Conservation (phyloP, 176 grass and related monocot species). For the Rhynchospora tenuis region DNA sequence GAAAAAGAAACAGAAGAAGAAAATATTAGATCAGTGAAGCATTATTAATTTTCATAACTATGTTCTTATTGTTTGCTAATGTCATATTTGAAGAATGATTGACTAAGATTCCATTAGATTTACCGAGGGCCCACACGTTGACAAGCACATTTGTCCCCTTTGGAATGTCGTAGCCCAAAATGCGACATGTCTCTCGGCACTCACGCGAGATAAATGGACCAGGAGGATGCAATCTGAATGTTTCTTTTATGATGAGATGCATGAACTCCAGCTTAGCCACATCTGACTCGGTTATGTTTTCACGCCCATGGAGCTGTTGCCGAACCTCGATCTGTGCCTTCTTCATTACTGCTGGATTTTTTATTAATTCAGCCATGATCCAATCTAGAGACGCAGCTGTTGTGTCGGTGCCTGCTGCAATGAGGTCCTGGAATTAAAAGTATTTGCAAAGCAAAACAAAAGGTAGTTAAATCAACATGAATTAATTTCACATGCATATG, state of each 20-base stretch:
- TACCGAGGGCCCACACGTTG: conserved; percentile 26
- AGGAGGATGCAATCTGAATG: conserved; percentile 15
- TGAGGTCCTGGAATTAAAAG: too few species aligned
- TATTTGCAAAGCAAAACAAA: background rate
- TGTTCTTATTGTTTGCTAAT: too few species aligned
- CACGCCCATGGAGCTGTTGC: background rate
- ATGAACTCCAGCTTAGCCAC: background rate
- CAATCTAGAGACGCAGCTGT: background rate
- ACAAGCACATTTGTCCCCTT: background rate
- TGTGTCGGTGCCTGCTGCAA: conserved; percentile 16
- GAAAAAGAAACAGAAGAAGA: too few species aligned
- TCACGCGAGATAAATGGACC: background rate
- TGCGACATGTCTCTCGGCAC: background rate
- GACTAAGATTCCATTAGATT: background rate
- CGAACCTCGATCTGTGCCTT: conserved; percentile 15
- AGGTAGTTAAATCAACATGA: background rate
- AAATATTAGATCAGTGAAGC: too few species aligned
- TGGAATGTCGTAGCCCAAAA: conserved; percentile 16
- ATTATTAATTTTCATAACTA: too few species aligned
- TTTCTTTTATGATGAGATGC: conserved; percentile 12
- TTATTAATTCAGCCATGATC: conserved; percentile 31
- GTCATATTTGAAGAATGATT: too few species aligned
- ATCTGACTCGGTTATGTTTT: background rate
- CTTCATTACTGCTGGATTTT: background rate
- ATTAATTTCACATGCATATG: background rate